Base-by-base conservation (phyloP, 768 basidiomycete genomes). In the Naganishia vaughanmartiniae region DNA sequence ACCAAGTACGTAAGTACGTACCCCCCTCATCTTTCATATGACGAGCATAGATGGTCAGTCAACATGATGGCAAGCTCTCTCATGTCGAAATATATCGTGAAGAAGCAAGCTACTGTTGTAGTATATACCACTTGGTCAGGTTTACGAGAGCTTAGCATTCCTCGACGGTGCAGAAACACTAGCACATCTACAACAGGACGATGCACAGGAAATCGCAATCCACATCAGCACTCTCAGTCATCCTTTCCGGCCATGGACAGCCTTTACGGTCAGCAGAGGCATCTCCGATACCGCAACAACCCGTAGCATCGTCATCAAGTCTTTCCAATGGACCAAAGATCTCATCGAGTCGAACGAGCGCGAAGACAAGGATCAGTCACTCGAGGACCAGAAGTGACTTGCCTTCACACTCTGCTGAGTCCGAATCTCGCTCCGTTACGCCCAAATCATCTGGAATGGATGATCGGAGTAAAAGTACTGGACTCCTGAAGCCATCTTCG, bases 161-260 rank as follows among this genome's bases (percentile, higher is more conserved):
- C 14, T 15, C 42, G 14, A 15, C 42, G 42, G 42, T 15, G 42
- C 7, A 42, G 48, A 21, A 51, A 4, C 7, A 14, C 4, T n/a
- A 51, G 7, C 48, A 10, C n/a, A 12, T 9, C 10, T 21, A 4
- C n/a, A n/a, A 9, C 26, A 42, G 6, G n/a, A 63, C 26, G 24
- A 63, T 63, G 60, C 60, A 63, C 30, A 26, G 60, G 26, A 63
- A 63, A 45, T 46, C 60, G 14, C 60, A 63, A 45, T 63, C 60
- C 6, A 63, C 60, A 36, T 63, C 60, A 45, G 60, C 60, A 19
- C 60, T 63, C 39, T 63, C 60, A 11, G 60, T 63, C 31, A 63
- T 63, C 39, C 28, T 63, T 26, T 63, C 60, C n/a, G 60, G 34
- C 11, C 60, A 26, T 26, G 60, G 26, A 24, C 39, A 42, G 24